These are phyloP conservation scores for Talaromyces sp. DNA, from an alignment of 2,329 filamentous ascomycete species.

Conservation along the genomic window DNA sequence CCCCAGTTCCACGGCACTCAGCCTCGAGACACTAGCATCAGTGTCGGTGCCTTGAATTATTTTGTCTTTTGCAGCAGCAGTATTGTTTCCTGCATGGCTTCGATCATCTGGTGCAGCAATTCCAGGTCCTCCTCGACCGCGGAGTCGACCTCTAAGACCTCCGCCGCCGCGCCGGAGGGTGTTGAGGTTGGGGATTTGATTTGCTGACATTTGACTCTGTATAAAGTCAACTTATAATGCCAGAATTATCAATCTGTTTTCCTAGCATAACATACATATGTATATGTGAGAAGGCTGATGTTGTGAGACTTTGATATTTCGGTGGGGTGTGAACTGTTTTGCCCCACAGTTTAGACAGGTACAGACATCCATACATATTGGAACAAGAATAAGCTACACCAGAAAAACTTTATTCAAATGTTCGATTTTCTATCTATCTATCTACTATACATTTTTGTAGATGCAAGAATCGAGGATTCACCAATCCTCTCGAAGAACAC, in stretches of 20 bases:
- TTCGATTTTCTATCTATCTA: conserved; percentile 7
- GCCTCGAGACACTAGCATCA: conserved; percentile 81
- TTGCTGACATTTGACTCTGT: conserved; percentile 60
- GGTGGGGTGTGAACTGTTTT: conserved; percentile 12
- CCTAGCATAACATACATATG: not conserved
- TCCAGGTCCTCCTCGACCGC: conserved; percentile 39
- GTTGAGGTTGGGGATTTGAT: conserved; percentile 75
- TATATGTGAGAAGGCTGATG: not conserved
- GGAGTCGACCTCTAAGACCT: conserved; percentile 50
- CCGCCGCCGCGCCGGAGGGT: conserved; percentile 54
- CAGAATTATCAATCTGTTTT: not conserved
- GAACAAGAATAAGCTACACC: not conserved
- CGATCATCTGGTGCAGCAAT: conserved; percentile 21
- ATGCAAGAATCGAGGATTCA: not conserved
- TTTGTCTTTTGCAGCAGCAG: conserved; percentile 56
- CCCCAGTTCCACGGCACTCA: conserved; percentile 81
- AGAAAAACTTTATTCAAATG: not conserved
- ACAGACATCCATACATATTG: not conserved
- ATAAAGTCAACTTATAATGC: not conserved
- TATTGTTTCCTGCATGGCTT: conserved; percentile 30
- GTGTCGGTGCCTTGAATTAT: conserved; percentile 85
- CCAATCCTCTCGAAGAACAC: not conserved
- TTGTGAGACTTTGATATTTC: conserved; percentile 18
- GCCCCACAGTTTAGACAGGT: not conserved
- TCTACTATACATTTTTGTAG: conserved; percentile 15